A percentile compares a stretch with the other conserved stretches of the same genome.
These are phyloP conservation scores for Pleomassaria siparia DNA, from an alignment of 2,329 filamentous ascomycete species.

Conservation along the genomic window DNA sequence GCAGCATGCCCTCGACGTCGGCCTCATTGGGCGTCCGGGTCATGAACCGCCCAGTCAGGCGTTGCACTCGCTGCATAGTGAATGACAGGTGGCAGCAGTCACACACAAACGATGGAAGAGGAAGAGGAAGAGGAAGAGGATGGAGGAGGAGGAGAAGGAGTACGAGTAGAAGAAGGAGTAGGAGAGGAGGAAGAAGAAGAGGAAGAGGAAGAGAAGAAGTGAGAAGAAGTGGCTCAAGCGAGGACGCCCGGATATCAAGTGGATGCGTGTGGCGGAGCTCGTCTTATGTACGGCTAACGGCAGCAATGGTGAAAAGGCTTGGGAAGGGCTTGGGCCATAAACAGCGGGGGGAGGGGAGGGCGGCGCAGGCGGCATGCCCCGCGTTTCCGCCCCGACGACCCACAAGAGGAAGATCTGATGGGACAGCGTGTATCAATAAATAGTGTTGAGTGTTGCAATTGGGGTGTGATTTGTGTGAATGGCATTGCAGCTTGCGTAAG, in stretches of 20 bases:
- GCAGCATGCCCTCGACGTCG: constrained; percentile 72
- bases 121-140: background rate
- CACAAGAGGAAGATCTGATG: background rate
- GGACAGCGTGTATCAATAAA: no score
- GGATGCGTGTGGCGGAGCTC: constrained; percentile 19
- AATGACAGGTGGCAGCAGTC: constrained; percentile 29
- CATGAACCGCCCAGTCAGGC: constrained; percentile 72
- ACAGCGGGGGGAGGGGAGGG: constrained; percentile 6
- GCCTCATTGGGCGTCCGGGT: constrained; percentile 73
- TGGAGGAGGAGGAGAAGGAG: background rate
- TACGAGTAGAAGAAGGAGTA: no score
- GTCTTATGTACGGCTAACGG: constrained; percentile 18
- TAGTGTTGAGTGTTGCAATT: background rate
- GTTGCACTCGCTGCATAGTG: constrained; percentile 71
- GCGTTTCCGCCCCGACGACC: constrained; percentile 14
- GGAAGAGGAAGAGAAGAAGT: no score
- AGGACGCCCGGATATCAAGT: background rate
- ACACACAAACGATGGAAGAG: constrained; percentile 6
- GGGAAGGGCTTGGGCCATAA: constrained; percentile 7
- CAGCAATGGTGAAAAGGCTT: constrained; percentile 16
- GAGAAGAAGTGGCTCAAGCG: background rate
- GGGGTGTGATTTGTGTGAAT: background rate
- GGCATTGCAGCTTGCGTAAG: no score
- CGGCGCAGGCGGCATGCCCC: constrained; percentile 19
- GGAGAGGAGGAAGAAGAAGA: no score